Conservation (phyloP, 495 filamentous ascomycete genomes). For the Penicillium bialowiezense region DNA sequence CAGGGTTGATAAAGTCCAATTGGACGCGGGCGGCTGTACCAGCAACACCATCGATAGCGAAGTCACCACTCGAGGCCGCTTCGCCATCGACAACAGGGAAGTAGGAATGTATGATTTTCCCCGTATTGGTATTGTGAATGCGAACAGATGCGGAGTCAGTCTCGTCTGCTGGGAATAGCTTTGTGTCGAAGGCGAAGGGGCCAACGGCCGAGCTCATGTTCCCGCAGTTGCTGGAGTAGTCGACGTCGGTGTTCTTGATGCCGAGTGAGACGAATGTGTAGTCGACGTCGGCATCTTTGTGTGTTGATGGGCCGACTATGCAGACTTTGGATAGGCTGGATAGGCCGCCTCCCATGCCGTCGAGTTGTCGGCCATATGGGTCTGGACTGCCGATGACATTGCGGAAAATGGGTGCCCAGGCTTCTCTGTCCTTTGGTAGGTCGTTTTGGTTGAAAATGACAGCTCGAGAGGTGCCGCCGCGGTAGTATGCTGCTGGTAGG, state of each 20-base stretch:
- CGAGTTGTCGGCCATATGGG: conserved; percentile 63
- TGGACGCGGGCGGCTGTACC: conserved; percentile 55
- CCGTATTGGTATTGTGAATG: conserved; percentile 55
- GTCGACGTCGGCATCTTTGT: conserved; percentile 59
- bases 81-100: conserved; percentile 50
- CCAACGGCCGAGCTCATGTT: conserved; percentile 71
- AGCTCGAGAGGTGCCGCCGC: conserved; percentile 70
- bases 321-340: conserved; percentile 70
- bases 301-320: conserved; percentile 50
- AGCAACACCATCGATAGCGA: conserved; percentile 65
- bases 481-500: conserved; percentile 65
- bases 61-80: conserved; percentile 51
- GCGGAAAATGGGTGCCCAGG: conserved; percentile 60
- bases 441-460: conserved; percentile 56
- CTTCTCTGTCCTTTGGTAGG: conserved; percentile 42
- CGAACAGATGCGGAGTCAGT: conserved; percentile 30
- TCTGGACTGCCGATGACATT: conserved; percentile 67
- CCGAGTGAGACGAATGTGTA: conserved; percentile 72
- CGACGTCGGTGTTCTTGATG: conserved; percentile 54
- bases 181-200: conserved; percentile 58
- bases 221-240: conserved; percentile 70
- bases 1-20: conserved; percentile 64
- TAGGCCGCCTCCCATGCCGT: conserved; percentile 70
- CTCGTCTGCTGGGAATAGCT: conserved; percentile 31
- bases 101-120: conserved; percentile 46